Evolutionary conservation across 2,329 filamentous ascomycete species (phyloP).

Genomic region (Chaetomium sp.): DNA sequence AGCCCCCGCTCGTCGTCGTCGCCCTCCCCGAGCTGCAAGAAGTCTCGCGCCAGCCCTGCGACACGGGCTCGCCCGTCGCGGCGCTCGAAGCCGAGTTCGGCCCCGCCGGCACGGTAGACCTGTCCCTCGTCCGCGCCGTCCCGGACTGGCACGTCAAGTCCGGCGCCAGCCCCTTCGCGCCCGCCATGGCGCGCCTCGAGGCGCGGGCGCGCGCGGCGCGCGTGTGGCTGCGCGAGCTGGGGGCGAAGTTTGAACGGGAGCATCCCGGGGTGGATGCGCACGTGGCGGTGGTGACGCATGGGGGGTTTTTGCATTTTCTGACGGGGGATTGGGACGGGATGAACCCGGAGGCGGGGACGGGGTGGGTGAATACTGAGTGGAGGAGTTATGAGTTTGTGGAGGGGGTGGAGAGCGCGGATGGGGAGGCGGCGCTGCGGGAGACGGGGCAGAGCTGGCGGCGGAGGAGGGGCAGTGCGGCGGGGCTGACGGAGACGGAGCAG

Average conservation of each 20-base stretch:
- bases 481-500: constrained; percentile 51
- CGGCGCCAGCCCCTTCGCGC: constrained; percentile 48
- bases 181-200: constrained; percentile 56
- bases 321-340: constrained; percentile 77
- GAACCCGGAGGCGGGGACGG: constrained; percentile 57
- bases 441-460: constrained; percentile 51
- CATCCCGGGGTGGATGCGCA: constrained; percentile 54
- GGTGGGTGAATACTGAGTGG: constrained; percentile 74
- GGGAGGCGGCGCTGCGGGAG: constrained; percentile 51
- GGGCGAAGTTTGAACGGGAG: constrained; percentile 47
- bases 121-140: constrained; percentile 53
- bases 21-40: constrained; percentile 79
- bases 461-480: constrained; percentile 46
- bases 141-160: constrained; percentile 73
- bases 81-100: constrained; percentile 63
- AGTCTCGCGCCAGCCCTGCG: constrained; percentile 72
- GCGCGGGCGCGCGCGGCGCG: constrained; percentile 63
- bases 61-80: constrained; percentile 65
- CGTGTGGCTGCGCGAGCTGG: constrained; percentile 55
- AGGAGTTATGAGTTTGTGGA: constrained; percentile 68
- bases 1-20: constrained; percentile 51
- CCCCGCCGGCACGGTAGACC: constrained; percentile 58
- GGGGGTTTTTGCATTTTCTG: constrained; percentile 81
- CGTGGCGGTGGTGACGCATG: constrained; percentile 78
- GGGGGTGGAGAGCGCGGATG: constrained; percentile 45